These are phyloP conservation scores for Osmanthus fragrans DNA, from an alignment of 257 asterid genomes.

Conservation along the genomic window DNA sequence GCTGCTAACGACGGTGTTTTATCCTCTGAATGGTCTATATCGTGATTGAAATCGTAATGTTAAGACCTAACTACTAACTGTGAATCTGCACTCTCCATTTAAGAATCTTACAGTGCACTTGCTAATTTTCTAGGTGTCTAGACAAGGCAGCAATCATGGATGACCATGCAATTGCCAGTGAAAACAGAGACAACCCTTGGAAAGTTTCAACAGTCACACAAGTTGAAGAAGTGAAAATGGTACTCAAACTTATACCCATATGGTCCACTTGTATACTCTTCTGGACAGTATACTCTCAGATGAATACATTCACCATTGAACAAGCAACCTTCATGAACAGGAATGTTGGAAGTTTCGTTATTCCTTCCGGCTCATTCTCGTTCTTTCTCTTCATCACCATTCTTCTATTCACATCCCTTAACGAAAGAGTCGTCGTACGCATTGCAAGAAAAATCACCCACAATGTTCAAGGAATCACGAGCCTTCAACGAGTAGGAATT, in stretches of 20 bases:
- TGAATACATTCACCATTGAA: constrained; percentile 87
- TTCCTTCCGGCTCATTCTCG: constrained; percentile 79
- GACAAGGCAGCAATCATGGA: constrained; percentile 74
- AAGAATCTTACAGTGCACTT: neutral
- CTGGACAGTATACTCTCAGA: constrained; percentile 90
- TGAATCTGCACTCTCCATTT: neutral
- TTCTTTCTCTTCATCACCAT: constrained; percentile 73
- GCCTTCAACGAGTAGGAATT: constrained; percentile 71
- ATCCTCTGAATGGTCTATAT: too few species aligned
- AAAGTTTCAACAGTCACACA: constrained; percentile 58
- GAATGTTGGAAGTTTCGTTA: constrained; percentile 42
- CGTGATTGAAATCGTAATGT: too few species aligned
- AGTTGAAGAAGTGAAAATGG: constrained; percentile 88
- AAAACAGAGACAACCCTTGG: constrained; percentile 13
- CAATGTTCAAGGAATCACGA: constrained; percentile 57
- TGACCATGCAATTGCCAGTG: constrained; percentile 22
- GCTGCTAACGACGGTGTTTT: too few species aligned
- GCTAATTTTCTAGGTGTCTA: constrained; percentile 52
- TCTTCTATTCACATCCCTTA: constrained; percentile 71
- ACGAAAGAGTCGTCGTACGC: constrained; percentile 64
- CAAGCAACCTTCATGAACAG: constrained; percentile 84
- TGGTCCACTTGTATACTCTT: constrained; percentile 88
- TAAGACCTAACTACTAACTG: too few species aligned
- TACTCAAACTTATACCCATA: constrained; percentile 71
- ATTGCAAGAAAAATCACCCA: constrained; percentile 56